phyloP scores from a whole-genome alignment of 306 rosid genomes.

The Inga leiocalycina region DNA sequence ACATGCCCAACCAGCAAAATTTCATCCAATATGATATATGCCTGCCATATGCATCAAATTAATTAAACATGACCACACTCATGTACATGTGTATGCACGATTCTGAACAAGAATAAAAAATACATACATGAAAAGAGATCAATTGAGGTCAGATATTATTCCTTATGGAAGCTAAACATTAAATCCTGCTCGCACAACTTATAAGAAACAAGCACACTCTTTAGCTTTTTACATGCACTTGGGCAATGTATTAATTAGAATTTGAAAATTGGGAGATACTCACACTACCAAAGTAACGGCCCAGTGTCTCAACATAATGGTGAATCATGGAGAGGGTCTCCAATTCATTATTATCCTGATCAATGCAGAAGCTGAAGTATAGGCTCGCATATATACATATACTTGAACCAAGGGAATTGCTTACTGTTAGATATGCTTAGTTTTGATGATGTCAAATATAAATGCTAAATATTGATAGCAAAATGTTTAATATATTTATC shows the following conservation, averaged over 20 bases:
- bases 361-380: slow-evolving; percentile 86
- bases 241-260: background rate
- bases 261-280: slow-evolving; percentile 31
- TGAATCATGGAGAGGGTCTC: slow-evolving; percentile 88
- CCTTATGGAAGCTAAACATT: slow-evolving; percentile 91
- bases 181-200: slow-evolving; percentile 83
- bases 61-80: too few relatives aligned
- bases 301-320: slow-evolving; percentile 85
- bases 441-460: too few relatives aligned
- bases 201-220: background rate
- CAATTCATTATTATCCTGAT: slow-evolving; percentile 81
- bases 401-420: too few relatives aligned
- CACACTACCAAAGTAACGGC: slow-evolving; percentile 92
- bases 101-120: background rate
- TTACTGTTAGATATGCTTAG: too few relatives aligned
- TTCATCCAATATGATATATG: slow-evolving; percentile 84
- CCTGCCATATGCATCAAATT: slow-evolving; percentile 49
- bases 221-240: background rate
- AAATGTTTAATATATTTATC: too few relatives aligned
- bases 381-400: slow-evolving; percentile 69
- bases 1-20: slow-evolving; percentile 80
- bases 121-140: background rate
- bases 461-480: too few relatives aligned
- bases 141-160: slow-evolving; percentile 19
- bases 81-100: background rate